phyloP scores from a whole-genome alignment of 2,329 filamentous ascomycete genomes.

The Pyrenophora tritici-repentis region DNA sequence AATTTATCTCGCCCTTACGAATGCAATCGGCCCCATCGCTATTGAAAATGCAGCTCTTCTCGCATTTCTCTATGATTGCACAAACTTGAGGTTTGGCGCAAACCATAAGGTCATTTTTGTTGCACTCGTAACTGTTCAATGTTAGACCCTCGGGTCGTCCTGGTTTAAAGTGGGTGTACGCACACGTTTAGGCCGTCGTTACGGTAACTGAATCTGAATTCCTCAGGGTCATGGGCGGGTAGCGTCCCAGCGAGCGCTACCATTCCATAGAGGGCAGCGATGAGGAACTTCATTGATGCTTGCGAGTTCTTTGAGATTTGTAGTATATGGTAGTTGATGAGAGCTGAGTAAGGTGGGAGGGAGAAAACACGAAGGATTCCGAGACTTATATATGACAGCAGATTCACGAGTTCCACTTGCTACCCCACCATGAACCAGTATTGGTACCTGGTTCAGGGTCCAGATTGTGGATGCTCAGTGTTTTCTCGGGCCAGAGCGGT shows the following conservation, averaged over 20 bases:
- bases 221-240: not conserved
- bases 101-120: not conserved
- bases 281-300: constrained; percentile 11
- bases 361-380: not conserved
- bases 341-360: not conserved
- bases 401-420: not conserved
- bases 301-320: not conserved
- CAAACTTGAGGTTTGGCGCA: not conserved
- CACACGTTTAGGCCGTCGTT: not conserved
- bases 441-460: not conserved
- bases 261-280: constrained; percentile 7
- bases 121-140: constrained; percentile 2
- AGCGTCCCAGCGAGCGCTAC: constrained; percentile 5
- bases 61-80: not conserved
- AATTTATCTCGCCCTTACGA: too few relatives aligned
- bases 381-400: not conserved
- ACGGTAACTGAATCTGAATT: not conserved
- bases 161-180: not conserved
- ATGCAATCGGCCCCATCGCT: not conserved
- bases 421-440: not conserved
- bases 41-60: not conserved
- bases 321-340: not conserved
- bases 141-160: not conserved
- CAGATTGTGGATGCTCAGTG: not conserved
- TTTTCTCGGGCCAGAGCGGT: not conserved